Evolutionary conservation across 495 filamentous ascomycete species (phyloP), one percentile per base, ranked within the genome.

Genomic region (Aspergillus cristatus): DNA sequence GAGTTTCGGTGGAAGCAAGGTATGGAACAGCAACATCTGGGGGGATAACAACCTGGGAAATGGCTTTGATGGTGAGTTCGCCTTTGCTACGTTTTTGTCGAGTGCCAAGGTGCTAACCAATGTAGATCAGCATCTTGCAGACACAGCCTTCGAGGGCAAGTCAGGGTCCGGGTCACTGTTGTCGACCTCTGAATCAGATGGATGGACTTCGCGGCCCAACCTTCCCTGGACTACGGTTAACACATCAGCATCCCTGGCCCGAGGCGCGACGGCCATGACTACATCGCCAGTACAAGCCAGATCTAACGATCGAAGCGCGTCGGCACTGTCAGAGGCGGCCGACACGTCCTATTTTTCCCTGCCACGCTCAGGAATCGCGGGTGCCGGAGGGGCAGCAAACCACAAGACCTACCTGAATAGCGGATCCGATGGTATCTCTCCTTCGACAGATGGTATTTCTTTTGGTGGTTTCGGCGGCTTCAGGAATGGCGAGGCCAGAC

Each of bases 91-190:
- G 13, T 14, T 25, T 13, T 41, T 42, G 38, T 50, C 28, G 8
- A 4, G 20, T 4, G 20, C 4, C 15, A 17, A 13, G 2, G 2
- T 28, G 26, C 45, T 52, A 14, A 52, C 35, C n/a, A 11, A 7
- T 1, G 3, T 24, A 67, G 63, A 63, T 18, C 51, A 63, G 50
- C 48, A 54, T 36, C 46, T 48, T 8, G 16, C 45, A 28, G 53
- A 66, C 1, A 43, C 40, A 13, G 53, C 46, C 8, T 61, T 62
- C 24, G 70, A 75, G 42, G 65, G 62, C 6, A 75, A 77, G 46
- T 71, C 72, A 18, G 81, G 82, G 16, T 84, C 81, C 2, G 68
- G 78, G 17, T 81, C 81, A 22, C 53, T 86, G 18, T 54, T 82
- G 29, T 66, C 75, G 2, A 69, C 76, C 2, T 84, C 81, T 1